Evolutionary conservation across 2,329 filamentous ascomycete species (phyloP).

Genomic region (Hypoxylon sp.): DNA sequence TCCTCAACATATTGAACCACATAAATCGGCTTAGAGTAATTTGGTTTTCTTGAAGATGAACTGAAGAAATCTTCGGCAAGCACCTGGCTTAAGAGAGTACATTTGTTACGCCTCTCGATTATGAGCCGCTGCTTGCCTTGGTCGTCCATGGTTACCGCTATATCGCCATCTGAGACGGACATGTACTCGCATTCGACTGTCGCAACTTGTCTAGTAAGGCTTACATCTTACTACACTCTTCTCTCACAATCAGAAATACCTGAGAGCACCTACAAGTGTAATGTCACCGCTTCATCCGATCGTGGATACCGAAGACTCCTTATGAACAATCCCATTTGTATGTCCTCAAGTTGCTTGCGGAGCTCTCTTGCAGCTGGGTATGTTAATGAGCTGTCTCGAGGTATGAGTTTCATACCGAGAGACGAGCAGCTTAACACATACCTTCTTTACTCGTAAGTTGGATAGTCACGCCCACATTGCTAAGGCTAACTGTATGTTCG

Average conservation of each 20-base stretch:
- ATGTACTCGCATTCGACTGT: constrained; percentile 44
- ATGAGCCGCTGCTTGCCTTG: constrained; percentile 43
- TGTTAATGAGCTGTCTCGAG: neutral
- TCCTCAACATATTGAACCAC: constrained; percentile 37
- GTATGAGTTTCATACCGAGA: neutral
- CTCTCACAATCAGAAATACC: neutral
- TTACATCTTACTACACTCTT: neutral
- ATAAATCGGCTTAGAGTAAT: constrained; percentile 36
- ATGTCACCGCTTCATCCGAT: constrained; percentile 29
- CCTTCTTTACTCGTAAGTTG: constrained; percentile 15
- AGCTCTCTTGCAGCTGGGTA: constrained; percentile 32
- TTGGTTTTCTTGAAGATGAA: constrained; percentile 8
- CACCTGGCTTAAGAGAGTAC: constrained; percentile 44
- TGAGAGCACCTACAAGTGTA: constrained; percentile 26
- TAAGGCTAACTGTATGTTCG: neutral
- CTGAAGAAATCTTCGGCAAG: constrained; percentile 39
- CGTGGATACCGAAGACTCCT: constrained; percentile 31
- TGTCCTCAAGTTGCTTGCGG: constrained; percentile 33
- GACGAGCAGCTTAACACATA: neutral
- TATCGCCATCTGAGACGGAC: constrained; percentile 43
- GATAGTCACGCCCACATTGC: neutral
- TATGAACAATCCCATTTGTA: constrained; percentile 42
- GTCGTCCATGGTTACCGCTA: constrained; percentile 38
- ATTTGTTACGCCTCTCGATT: constrained; percentile 44
- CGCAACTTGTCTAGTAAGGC: constrained; percentile 37